Conservation (phyloP, 306 rosid genomes). For the Adenanthera pavonina region DNA sequence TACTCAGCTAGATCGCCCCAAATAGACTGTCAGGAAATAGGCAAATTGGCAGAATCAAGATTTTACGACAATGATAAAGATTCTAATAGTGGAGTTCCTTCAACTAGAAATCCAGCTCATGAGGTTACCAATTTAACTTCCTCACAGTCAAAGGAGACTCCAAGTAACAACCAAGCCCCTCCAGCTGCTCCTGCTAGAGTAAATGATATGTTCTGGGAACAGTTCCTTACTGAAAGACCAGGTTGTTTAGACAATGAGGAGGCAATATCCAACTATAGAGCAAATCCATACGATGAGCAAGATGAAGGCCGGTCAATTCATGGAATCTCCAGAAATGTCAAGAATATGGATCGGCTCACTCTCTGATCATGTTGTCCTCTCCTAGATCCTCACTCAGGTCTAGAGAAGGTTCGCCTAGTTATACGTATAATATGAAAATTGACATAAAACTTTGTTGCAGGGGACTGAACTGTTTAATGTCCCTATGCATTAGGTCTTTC, state of each 20-base stretch:
- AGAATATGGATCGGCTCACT: constrained; percentile 61
- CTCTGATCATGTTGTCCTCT: constrained; percentile 54
- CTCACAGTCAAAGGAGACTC: constrained; percentile 50
- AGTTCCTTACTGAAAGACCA: constrained; percentile 96
- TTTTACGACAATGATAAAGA: constrained; percentile 53
- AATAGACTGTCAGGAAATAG: constrained; percentile 57
- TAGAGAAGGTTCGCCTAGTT: constrained; percentile 22
- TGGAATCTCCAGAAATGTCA: constrained; percentile 62
- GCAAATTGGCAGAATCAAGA: constrained; percentile 60
- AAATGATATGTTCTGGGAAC: constrained; percentile 96
- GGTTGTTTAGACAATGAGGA: constrained; percentile 94
- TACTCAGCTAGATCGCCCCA: constrained; percentile 64
- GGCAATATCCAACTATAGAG: constrained; percentile 80
- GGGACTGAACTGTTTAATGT: constrained; percentile 19
- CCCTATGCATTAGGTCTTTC: neutral
- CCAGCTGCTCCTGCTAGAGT: constrained; percentile 69
- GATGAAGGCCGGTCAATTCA: constrained; percentile 62
- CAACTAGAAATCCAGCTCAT: constrained; percentile 41
- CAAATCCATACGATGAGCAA: constrained; percentile 62
- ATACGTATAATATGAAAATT: neutral
- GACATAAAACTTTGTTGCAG: neutral
- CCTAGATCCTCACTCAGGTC: neutral
- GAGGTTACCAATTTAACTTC: constrained; percentile 50
- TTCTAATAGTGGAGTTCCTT: constrained; percentile 54
- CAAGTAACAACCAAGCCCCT: constrained; percentile 53